Evolutionary conservation across 2,329 filamentous ascomycete genomes (phyloP), one percentile per base, ranked within the genome.

Genomic region (Diaporthe sp.): DNA sequence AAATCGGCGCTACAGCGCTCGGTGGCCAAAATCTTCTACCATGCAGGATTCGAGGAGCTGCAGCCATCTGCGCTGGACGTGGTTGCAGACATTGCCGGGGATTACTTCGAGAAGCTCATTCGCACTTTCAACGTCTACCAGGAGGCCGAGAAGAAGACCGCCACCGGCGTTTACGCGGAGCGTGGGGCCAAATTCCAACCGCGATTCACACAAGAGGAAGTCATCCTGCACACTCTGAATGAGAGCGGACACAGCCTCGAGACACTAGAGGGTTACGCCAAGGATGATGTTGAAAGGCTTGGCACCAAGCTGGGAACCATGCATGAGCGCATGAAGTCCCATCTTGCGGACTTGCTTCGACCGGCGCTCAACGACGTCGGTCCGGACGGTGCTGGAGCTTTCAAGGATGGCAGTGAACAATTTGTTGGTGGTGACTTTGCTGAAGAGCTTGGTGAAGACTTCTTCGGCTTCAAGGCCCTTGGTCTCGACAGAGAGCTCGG

Each of bases 371-470:
- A 92, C 53, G 94, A 97, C 79, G 92, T 90, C 58, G 93, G 94
- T 47, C 90, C 91, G 42, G 97, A 98, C 81, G 97, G 96, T 47
- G 95, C 93, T 6, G 94, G 93, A 73, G 94, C 95, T 9, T 99
- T 99, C 88, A 95, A 97, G 76, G 97, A 99, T 79, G 96, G 96
- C 77, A 98, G 95, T 83, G 97, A 99, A 77, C 97, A 98, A 81
- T 99, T 98, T 79, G 92, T 98, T 63, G 95, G 94, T 59, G 97
- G 97, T 76, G 97, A 99, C 83, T 99, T 99, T 82, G 97, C 97
- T 0, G 97, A 98, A 82, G 97, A 99, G 79, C 93, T 99, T 17
- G 96, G 96, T 75, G 97, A 99, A 86, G 97, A 99, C 85, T 99
- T 98, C 89, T 99, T 99, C 80, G 97, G 97, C 37, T 98, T 99